Percentiles rank a stretch among this genome's conserved stretches.
phyloP scores from a whole-genome alignment of 2,329 filamentous ascomycete species.

The Botryotinia convoluta region DNA sequence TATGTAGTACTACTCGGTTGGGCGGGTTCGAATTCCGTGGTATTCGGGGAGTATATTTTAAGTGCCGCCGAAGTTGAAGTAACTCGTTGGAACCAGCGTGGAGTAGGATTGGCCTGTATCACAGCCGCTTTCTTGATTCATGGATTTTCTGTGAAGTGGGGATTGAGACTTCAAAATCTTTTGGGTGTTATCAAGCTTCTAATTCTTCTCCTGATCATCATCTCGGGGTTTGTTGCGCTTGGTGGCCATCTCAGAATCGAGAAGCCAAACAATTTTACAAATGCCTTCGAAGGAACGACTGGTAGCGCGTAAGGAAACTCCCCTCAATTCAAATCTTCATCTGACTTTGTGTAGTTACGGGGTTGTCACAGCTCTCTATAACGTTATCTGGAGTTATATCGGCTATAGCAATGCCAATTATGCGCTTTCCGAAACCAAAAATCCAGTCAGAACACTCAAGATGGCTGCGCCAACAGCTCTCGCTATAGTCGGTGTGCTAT shows the following conservation, averaged over 20 bases:
- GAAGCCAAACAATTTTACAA: conserved; percentile 60
- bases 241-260: conserved; percentile 59
- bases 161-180: conserved; percentile 63
- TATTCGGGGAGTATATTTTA: conserved; percentile 70
- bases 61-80: conserved; percentile 62
- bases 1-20: conserved; percentile 64
- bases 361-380: conserved; percentile 68
- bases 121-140: conserved; percentile 65
- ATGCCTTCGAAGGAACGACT: conserved; percentile 64
- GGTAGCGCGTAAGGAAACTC: conserved; percentile 50
- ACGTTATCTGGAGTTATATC: conserved; percentile 69
- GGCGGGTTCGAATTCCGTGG: conserved; percentile 65
- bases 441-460: conserved; percentile 63
- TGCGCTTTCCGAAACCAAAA: conserved; percentile 61
- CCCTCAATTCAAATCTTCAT: neutral
- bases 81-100: conserved; percentile 64
- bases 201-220: conserved; percentile 63
- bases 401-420: conserved; percentile 70
- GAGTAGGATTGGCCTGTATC: conserved; percentile 64
- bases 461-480: conserved; percentile 63
- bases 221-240: conserved; percentile 54
- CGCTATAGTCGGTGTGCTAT: conserved; percentile 56
- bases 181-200: conserved; percentile 65
- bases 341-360: conserved; percentile 44
- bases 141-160: conserved; percentile 62